phyloP scores from a whole-genome alignment of 345 rosid genomes.

The Turnera subulata region DNA sequence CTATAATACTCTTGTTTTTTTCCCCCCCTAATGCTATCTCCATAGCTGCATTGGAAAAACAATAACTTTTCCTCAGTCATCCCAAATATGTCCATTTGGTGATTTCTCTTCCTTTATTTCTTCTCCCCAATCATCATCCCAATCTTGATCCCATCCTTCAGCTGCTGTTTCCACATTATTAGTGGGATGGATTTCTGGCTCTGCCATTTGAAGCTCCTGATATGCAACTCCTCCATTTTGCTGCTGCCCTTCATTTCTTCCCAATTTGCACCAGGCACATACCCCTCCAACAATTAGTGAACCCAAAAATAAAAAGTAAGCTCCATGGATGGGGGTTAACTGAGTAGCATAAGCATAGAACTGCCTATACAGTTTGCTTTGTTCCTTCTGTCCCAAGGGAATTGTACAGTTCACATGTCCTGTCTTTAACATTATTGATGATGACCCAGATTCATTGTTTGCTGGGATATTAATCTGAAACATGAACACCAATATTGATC shows the following conservation, averaged over 20 bases:
- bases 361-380: conserved; percentile 7
- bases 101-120: conserved; percentile 19
- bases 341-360: conserved; percentile 3
- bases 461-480: conserved; percentile 30
- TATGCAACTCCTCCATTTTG: conserved; percentile 15
- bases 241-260: conserved; percentile 11
- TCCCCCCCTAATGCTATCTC: no score
- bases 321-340: conserved; percentile 25
- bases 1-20: no score
- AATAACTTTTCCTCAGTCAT: no score
- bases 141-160: conserved; percentile 32
- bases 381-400: not conserved
- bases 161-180: conserved; percentile 19
- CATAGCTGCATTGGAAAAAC: no score
- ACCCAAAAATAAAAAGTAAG: conserved; percentile 26
- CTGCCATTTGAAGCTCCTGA: conserved; percentile 37
- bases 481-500: not conserved
- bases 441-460: conserved; percentile 21
- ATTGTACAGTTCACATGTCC: conserved; percentile 28
- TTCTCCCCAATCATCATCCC: conserved; percentile 40
- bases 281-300: conserved; percentile 27
- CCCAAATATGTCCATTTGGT: no score
- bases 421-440: conserved; percentile 16
- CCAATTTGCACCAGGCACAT: conserved; percentile 23
- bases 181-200: conserved; percentile 9